Base-by-base conservation (phyloP, 2,329 filamentous ascomycete species). In the Aspergillus pseudoterreus region DNA sequence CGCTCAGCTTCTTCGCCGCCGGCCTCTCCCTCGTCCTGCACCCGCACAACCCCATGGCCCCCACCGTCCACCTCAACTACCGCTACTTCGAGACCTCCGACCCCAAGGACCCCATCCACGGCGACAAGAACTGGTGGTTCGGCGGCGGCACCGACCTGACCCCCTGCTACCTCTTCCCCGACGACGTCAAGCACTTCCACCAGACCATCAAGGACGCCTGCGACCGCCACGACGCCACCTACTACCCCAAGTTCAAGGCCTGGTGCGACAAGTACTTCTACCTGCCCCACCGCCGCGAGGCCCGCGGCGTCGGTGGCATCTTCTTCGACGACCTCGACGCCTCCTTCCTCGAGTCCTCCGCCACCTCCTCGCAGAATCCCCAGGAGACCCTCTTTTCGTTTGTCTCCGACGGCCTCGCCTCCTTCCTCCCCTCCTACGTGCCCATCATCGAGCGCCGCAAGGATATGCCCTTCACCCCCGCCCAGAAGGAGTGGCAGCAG, bases 221-320 rank as follows among this genome's bases (percentile, higher is more conserved):
- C 74, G 94, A 99, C 72, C 86, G 87, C 60, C 94, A 99, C 71
- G 89, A 96, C 76, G 89, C 88, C 70, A 82, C 79, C 35, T 99
- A 96, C 78, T 99, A 95, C 71, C 86, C 90, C 11, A 84, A 85
- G 48, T 99, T 97, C 82, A 99, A 99, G 78, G 86, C 88, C 68
- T 99, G 94, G 94, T 99, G 94, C 71, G 94, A 99, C 71, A 85
- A 95, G 63, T 99, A 99, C 77, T 99, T 99, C 75, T 86, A 82
- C 77, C 88, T 96, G 72, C 92, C 92, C 70, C 94, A 99, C 75
- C 85, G 94, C 43, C 82, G 83, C 53, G 94, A 99, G 75, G 79
- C 84, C 43, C 87, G 94, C 45, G 94, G 94, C 51, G 76, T 99
- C 32, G 94, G 94, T 48, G 94, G 94, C 49, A 97, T 99, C 72